Evolutionary conservation across 371 early-diverging fungal species (phyloP).

Genomic region (Nematocida homosporus): DNA sequence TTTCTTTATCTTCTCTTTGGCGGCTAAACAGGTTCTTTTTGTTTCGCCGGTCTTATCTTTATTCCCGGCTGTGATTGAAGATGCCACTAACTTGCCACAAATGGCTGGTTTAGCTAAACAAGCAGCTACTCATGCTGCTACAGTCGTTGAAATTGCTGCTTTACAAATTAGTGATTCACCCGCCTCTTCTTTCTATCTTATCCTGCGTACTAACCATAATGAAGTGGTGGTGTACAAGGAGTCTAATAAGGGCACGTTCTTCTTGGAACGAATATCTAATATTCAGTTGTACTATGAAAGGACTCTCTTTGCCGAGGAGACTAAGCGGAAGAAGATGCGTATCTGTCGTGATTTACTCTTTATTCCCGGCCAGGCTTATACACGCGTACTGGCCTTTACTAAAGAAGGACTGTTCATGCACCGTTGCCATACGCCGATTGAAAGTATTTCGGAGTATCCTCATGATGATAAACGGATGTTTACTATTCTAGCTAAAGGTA

Average conservation of each 20-base stretch:
- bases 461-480: neutral
- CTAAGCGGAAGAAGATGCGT: neutral
- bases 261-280: conserved; percentile 16
- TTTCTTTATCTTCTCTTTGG: conserved; percentile 8
- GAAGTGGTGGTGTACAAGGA: conserved; percentile 35
- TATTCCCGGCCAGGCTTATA: conserved; percentile 26
- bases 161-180: neutral
- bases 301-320: neutral
- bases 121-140: neutral
- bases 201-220: conserved; percentile 19
- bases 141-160: neutral
- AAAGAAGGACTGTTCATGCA: conserved; percentile 13
- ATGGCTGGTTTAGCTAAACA: neutral
- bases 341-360: conserved; percentile 24
- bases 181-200: neutral
- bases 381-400: conserved; percentile 37
- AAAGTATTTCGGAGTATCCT: conserved; percentile 11
- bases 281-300: conserved; percentile 40
- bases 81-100: neutral
- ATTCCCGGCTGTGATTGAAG: conserved; percentile 30
- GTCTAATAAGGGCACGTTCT: neutral
- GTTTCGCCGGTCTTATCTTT: neutral
- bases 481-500: conserved; percentile 37
- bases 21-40: neutral
- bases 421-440: conserved; percentile 7